phyloP scores from a whole-genome alignment of 805 yeast genomes.

The Yamadazyma nakazawae region DNA sequence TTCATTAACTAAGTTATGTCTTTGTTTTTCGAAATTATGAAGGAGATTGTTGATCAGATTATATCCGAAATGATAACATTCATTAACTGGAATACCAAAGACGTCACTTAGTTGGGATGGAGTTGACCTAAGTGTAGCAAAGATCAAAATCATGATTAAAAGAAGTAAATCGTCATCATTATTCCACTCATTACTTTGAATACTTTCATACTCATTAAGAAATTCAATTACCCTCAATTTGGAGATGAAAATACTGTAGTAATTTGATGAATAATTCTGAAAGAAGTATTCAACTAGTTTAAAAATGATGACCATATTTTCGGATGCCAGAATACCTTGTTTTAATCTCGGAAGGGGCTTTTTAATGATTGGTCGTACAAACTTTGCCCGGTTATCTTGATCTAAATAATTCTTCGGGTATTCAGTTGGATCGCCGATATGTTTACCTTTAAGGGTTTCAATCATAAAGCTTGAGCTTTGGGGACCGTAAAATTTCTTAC shows the following conservation, averaged over 20 bases:
- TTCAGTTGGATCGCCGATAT: slow-evolving; percentile 1
- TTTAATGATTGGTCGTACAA: slow-evolving; percentile 22
- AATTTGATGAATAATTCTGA: slow-evolving; percentile 26
- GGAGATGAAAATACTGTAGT: slow-evolving; percentile 40
- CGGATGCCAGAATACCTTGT: slow-evolving; percentile 4
- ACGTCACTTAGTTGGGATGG: slow-evolving; percentile 22
- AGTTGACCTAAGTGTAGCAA: slow-evolving; percentile 35
- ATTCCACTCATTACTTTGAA: slow-evolving; percentile 40
- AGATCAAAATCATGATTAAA: slow-evolving; percentile 42
- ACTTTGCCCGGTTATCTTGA: slow-evolving; percentile 7
- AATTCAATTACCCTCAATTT: slow-evolving; percentile 32
- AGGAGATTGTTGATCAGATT: slow-evolving; percentile 20
- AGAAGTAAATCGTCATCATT: slow-evolving; percentile 48
- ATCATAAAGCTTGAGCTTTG: slow-evolving; percentile 49
- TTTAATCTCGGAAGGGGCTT: slow-evolving; percentile 28
- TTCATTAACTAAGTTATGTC: slow-evolving; percentile 46
- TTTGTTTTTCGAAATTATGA: slow-evolving; percentile 42
- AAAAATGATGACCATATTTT: slow-evolving; percentile 32
- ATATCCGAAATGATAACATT: slow-evolving; percentile 10
- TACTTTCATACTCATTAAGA: slow-evolving; percentile 30
- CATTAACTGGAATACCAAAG: slow-evolving; percentile 7
- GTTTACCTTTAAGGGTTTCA: slow-evolving; percentile 24
- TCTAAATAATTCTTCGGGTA: slow-evolving; percentile 12
- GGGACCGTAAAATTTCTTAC: slow-evolving; percentile 50
- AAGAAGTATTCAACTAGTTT: slow-evolving; percentile 42